Conservation (phyloP, 2,329 filamentous ascomycete genomes). For the Clathrospora elynae region DNA sequence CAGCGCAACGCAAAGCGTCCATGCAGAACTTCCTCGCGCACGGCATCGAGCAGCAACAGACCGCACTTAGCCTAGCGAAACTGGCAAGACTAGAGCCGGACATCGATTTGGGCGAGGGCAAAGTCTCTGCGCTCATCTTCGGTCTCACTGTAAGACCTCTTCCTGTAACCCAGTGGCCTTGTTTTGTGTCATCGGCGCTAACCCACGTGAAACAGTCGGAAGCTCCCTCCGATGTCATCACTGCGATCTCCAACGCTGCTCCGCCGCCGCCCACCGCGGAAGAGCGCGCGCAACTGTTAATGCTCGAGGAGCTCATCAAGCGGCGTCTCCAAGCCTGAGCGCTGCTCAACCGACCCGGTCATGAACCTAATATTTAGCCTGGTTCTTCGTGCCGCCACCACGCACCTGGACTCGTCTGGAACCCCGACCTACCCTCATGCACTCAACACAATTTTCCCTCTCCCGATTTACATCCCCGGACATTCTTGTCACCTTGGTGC, state of each 20-base stretch:
- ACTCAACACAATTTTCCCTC: constrained; percentile 9
- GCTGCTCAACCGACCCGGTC: constrained; percentile 16
- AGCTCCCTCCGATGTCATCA: constrained; percentile 44
- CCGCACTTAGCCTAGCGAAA: constrained; percentile 67
- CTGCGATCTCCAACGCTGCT: constrained; percentile 35
- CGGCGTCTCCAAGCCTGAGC: constrained; percentile 36
- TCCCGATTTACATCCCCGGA: constrained; percentile 5
- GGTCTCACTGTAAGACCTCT: constrained; percentile 65
- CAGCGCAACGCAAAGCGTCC: constrained; percentile 31
- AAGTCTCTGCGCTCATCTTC: constrained; percentile 59
- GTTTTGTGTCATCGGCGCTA: constrained; percentile 43
- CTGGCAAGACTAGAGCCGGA: constrained; percentile 59
- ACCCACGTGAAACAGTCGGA: constrained; percentile 48
- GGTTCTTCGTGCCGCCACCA: constrained; percentile 26
- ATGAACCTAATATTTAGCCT: constrained; percentile 25
- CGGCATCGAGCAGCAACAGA: constrained; percentile 65
- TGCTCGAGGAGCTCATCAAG: constrained; percentile 42
- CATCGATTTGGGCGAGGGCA: constrained; percentile 54
- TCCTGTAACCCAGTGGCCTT: constrained; percentile 30
- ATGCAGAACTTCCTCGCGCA: constrained; percentile 39
- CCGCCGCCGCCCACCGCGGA: constrained; percentile 31
- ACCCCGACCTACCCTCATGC: constrained; percentile 20
- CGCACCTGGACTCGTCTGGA: constrained; percentile 24
- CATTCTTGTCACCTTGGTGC: constrained; percentile 4
- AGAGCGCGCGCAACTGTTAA: constrained; percentile 39